phyloP scores from a whole-genome alignment of 192 early-diverging fungal species.

The Rhizophagus sp. region DNA sequence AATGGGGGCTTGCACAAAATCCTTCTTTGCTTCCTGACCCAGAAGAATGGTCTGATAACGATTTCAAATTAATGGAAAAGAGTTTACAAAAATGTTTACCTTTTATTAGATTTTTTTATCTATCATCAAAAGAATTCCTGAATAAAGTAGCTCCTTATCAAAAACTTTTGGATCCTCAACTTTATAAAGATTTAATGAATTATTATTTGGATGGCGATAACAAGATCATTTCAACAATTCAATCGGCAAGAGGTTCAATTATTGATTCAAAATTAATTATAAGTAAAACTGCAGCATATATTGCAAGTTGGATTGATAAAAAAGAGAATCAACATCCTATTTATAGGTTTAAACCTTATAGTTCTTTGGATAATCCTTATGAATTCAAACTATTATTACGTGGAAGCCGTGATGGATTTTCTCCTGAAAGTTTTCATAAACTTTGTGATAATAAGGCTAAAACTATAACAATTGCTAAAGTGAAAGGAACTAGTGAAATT shows the following conservation, averaged over 20 bases:
- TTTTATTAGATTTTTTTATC: conserved; percentile 8
- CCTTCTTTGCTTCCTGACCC: neutral
- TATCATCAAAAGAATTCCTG: conserved; percentile 2
- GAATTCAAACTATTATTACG: neutral
- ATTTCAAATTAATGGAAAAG: neutral
- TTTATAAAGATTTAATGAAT: neutral
- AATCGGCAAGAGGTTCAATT: too few relatives aligned
- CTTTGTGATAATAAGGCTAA: neutral
- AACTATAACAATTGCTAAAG: neutral
- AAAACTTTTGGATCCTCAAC: neutral
- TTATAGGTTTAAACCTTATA: neutral
- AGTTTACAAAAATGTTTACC: conserved; percentile 2
- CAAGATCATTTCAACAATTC: neutral
- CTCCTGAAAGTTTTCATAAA: neutral
- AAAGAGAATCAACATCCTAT: neutral
- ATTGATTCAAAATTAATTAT: neutral
- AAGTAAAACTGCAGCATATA: neutral
- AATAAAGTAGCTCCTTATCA: conserved; percentile 6
- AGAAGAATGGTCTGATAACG: neutral
- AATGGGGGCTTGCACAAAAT: conserved; percentile 22
- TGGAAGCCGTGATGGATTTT: conserved; percentile 1
- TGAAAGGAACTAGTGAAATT: conserved; percentile 17
- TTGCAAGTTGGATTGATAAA: neutral
- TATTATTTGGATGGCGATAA: neutral
- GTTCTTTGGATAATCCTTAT: neutral